Conservation (phyloP, 352 stramenopile genomes). For the Pythium myriotylum region DNA sequence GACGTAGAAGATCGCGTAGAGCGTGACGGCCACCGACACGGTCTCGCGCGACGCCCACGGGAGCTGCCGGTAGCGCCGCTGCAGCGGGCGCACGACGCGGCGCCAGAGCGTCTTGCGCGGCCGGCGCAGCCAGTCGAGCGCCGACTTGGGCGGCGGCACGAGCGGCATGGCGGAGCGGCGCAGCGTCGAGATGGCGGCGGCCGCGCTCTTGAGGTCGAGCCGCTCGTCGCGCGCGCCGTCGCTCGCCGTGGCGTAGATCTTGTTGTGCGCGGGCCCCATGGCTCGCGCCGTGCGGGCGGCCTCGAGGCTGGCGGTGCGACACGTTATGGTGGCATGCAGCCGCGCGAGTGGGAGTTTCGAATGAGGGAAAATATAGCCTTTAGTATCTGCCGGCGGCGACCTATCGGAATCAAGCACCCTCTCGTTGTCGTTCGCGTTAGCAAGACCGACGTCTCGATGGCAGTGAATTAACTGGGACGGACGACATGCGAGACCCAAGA, state of each 20-base stretch:
- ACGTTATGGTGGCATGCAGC: background rate
- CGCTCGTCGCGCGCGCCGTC: background rate
- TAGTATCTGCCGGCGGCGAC: background rate
- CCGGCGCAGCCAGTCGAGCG: constrained; percentile 14
- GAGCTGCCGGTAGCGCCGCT: constrained; percentile 37
- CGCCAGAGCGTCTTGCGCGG: constrained; percentile 14
- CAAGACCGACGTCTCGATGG: no score
- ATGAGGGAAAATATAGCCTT: background rate
- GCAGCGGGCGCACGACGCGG: constrained; percentile 29
- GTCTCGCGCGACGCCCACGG: constrained; percentile 52
- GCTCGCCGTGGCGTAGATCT: constrained; percentile 18
- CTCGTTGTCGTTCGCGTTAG: no score
- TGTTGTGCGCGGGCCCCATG: constrained; percentile 22
- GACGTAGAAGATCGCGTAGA: constrained; percentile 47
- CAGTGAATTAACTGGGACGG: no score
- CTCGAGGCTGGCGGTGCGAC: background rate
- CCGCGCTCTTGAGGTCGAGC: background rate
- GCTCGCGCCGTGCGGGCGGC: background rate
- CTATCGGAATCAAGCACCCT: no score
- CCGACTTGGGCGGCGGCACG: background rate
- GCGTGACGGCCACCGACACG: constrained; percentile 28
- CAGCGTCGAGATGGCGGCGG: background rate
- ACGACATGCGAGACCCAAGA: no score
- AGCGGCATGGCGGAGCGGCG: background rate
- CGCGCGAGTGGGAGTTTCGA: constrained; percentile 1